Conservation (phyloP, 352 stramenopile genomes). For the Globisporangium apiculatum region DNA sequence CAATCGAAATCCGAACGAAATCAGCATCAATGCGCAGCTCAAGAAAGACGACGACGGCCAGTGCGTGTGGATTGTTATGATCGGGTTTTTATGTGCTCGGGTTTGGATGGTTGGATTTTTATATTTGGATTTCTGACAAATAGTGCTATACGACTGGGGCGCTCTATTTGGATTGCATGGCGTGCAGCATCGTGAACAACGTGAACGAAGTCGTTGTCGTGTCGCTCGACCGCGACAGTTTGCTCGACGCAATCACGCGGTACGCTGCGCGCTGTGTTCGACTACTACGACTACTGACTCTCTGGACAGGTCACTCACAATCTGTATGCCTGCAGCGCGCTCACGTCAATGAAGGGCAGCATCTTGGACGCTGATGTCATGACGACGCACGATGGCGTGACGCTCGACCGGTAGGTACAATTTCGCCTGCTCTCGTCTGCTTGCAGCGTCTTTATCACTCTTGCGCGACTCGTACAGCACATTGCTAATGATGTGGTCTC, state of each 20-base stretch:
- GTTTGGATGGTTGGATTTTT: background rate
- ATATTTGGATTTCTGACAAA: background rate
- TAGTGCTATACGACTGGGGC: too few relatives aligned
- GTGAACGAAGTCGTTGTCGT: constrained; percentile 82
- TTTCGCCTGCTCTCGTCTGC: background rate
- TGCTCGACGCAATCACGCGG: constrained; percentile 74
- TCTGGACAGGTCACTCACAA: too few relatives aligned
- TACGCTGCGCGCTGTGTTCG: constrained; percentile 1
- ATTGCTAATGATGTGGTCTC: too few relatives aligned
- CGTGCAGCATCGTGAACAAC: constrained; percentile 54
- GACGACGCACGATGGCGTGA: constrained; percentile 73
- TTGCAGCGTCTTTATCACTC: background rate
- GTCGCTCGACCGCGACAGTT: constrained; percentile 65
- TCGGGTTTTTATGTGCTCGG: background rate
- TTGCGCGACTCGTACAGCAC: too few relatives aligned
- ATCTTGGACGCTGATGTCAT: constrained; percentile 85
- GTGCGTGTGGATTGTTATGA: constrained; percentile 21
- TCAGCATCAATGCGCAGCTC: constrained; percentile 75
- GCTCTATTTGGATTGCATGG: too few relatives aligned
- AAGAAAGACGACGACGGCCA: constrained; percentile 86
- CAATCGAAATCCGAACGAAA: constrained; percentile 70
- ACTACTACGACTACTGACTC: too few relatives aligned
- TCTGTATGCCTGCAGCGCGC: constrained; percentile 17
- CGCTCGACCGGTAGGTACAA: constrained; percentile 39
- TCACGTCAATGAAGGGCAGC: constrained; percentile 81